Evolutionary conservation across 257 asterid genomes (phyloP), one percentile per base, ranked within the genome.

Genomic region (Przewalskia tangutica): DNA sequence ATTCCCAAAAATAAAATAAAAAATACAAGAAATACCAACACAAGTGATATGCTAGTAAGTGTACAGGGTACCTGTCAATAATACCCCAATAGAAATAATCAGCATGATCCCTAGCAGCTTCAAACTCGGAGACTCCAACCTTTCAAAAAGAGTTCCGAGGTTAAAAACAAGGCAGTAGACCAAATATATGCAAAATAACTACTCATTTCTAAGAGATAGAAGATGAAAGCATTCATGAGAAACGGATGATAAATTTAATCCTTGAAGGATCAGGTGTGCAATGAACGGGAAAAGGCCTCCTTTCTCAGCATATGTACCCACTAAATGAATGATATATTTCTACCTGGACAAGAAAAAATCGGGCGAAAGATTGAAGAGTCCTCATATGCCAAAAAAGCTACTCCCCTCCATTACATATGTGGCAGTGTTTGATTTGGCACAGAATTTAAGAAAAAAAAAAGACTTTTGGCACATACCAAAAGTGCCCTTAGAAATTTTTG

Each of bases 121-220:
- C 77, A 91, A 77, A 89, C 99, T 96, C 55, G 99, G 99, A 65
- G 99, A 89, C 85, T 96, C 99, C 97, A 96, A 89, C 90, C 99
- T 94, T 83, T 81, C 87, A 58, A 71, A 87, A 86, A 78, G 14
- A 87, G 75, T 79, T 77, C 27, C 48, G 40, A 32, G 38, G 87
- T 87, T 85, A 85, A 83, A 75, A 50, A 48, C 80, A 50, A 50
- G 32, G 32, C 32, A 27, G 32, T 27, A 27, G 32, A 27, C 32
- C 32, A 27, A 27, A 27, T 27, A 27, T 1, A 27, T 27, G 32
- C 32, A 27, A 27, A 27, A 27, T 27, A 27, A 27, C 32, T 27
- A 50, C 46, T 50, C 80, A 46, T 20, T 46, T 71, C 71, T 53
- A 56, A 79, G 66, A 79, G 82, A 70, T 1, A 70, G 60, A 32